phyloP scores from a whole-genome alignment of 129 eudicot genomes.

The Artemisia annua region DNA sequence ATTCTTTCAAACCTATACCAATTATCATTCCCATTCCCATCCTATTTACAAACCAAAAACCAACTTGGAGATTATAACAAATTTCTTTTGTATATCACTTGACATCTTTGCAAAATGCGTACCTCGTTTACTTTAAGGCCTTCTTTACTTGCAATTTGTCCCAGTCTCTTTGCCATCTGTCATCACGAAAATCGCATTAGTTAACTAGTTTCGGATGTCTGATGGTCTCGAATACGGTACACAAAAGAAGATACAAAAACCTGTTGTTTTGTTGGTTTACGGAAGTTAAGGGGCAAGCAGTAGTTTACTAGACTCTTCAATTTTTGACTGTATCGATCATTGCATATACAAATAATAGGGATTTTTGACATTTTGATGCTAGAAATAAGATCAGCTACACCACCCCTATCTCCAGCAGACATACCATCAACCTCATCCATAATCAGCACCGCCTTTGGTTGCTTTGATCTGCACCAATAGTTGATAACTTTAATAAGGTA shows the following conservation, averaged over 20 bases:
- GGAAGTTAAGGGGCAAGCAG: constrained; percentile 71
- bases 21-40: too few species aligned
- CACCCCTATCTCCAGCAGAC: constrained; percentile 98
- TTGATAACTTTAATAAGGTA: neutral
- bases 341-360: constrained; percentile 93
- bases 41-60: too few species aligned
- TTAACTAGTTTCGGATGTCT: constrained; percentile 2
- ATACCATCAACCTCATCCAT: constrained; percentile 98
- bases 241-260: constrained; percentile 27
- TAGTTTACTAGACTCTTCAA: constrained; percentile 85
- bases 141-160: constrained; percentile 70
- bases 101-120: constrained; percentile 20
- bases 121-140: constrained; percentile 91
- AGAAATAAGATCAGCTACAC: constrained; percentile 90
- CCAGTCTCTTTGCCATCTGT: constrained; percentile 86
- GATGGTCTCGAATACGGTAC: constrained; percentile 3
- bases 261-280: constrained; percentile 99
- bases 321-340: constrained; percentile 94
- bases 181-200: constrained; percentile 18
- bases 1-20: too few species aligned
- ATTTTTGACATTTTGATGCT: constrained; percentile 88
- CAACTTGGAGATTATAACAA: constrained; percentile 8
- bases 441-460: constrained; percentile 69
- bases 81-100: constrained; percentile 6
- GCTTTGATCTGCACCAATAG: constrained; percentile 57